phyloP scores from a whole-genome alignment of 1,284 basidiomycete genomes.

The Schizophyllum amplum region DNA sequence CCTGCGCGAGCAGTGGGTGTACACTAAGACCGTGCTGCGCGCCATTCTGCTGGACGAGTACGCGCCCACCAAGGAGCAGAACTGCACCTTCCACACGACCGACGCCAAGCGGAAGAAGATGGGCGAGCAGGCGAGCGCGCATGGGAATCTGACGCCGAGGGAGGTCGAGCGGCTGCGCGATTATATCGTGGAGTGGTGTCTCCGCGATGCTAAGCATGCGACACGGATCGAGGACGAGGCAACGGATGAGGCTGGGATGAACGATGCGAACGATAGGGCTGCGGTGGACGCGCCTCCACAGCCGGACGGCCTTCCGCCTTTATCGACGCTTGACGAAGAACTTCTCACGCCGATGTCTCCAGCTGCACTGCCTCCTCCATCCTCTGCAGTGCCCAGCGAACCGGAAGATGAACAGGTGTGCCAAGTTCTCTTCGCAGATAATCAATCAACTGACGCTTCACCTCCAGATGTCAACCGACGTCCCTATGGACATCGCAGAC shows the following conservation, averaged over 20 bases:
- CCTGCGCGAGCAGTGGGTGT: conserved; percentile 52
- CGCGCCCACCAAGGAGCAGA: conserved; percentile 37
- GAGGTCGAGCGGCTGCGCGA: not conserved
- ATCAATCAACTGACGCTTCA: not conserved
- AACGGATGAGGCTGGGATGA: not conserved
- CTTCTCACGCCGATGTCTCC: not conserved
- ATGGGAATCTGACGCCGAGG: not conserved
- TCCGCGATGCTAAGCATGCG: not conserved
- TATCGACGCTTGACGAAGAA: not conserved
- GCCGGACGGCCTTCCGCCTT: not conserved
- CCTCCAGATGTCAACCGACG: not conserved
- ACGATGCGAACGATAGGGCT: not conserved
- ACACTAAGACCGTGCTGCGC: conserved; percentile 52
- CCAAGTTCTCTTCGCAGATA: not conserved
- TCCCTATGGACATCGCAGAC: not conserved
- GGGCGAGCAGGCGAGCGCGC: not conserved
- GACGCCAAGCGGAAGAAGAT: conserved; percentile 22
- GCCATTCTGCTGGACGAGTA: conserved; percentile 51
- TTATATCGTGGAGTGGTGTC: not conserved
- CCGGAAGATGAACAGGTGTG: not conserved
- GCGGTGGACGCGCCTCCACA: not conserved
- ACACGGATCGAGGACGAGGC: not conserved
- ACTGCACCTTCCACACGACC: conserved; percentile 50
- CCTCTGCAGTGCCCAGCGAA: not conserved
- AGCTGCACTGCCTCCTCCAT: not conserved